Evolutionary conservation across 2,329 filamentous ascomycete species (phyloP).

Genomic region (Penicillium sp.): DNA sequence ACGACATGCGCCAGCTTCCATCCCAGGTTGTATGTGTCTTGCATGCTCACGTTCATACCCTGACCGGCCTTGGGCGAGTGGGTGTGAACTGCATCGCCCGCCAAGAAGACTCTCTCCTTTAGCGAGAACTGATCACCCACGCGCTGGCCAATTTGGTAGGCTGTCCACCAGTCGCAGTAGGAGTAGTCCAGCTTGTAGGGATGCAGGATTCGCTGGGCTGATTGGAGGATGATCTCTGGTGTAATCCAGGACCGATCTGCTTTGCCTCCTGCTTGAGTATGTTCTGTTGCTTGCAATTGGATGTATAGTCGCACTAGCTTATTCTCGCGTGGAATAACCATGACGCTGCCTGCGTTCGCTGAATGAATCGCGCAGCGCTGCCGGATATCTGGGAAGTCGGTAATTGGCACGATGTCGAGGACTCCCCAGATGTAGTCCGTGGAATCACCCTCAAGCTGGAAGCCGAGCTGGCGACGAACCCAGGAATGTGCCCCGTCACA

Average conservation of each 20-base stretch:
- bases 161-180: conserved; percentile 68
- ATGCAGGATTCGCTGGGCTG: conserved; percentile 64
- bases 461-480: conserved; percentile 19
- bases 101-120: conserved; percentile 65
- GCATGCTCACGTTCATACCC: conserved; percentile 73
- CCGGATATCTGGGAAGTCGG: conserved; percentile 57
- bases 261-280: conserved; percentile 45
- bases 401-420: conserved; percentile 20
- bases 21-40: conserved; percentile 62
- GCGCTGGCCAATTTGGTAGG: conserved; percentile 68
- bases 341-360: conserved; percentile 55
- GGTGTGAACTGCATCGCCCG: conserved; percentile 65
- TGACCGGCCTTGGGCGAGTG: conserved; percentile 49
- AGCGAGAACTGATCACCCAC: conserved; percentile 60
- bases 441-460: conserved; percentile 19
- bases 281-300: conserved; percentile 55
- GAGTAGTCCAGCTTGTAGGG: conserved; percentile 68
- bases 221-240: conserved; percentile 62
- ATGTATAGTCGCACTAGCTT: conserved; percentile 67
- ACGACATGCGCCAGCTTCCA: conserved; percentile 59
- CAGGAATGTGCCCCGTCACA: conserved; percentile 29
- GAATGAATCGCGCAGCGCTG: conserved; percentile 61
- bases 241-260: conserved; percentile 64
- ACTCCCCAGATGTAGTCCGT: conserved; percentile 20
- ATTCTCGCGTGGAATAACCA: conserved; percentile 66